A percentile compares a stretch with the other conserved stretches of the same genome.
These are phyloP conservation scores for Shiraia bambusicola DNA, from an alignment of 2,329 filamentous ascomycete species.

Conservation along the genomic window DNA sequence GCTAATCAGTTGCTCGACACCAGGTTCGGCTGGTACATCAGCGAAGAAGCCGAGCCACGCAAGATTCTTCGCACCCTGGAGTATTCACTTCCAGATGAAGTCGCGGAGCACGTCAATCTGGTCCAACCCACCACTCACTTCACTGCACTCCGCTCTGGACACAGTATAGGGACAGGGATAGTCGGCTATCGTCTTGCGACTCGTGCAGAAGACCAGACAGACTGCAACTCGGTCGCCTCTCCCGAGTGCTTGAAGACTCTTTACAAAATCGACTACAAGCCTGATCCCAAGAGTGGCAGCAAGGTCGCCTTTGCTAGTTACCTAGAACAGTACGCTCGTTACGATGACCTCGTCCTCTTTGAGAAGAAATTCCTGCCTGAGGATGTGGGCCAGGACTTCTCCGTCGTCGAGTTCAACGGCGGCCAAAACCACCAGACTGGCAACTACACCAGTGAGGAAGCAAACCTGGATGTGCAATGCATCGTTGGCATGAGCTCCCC, in stretches of 20 bases:
- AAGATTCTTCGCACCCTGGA: conserved; percentile 48
- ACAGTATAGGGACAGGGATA: conserved; percentile 22
- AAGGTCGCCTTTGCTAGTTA: conserved; percentile 55
- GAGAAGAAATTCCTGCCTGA: conserved; percentile 43
- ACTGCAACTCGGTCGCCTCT: conserved; percentile 40
- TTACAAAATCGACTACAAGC: conserved; percentile 54
- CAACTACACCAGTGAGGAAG: conserved; percentile 49
- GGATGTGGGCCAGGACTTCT: conserved; percentile 48
- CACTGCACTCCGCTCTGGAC: conserved; percentile 34
- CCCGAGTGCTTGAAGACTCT: conserved; percentile 52
- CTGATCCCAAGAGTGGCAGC: conserved; percentile 50
- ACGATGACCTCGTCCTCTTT: conserved; percentile 49
- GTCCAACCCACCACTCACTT: conserved; percentile 57
- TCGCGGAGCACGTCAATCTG: conserved; percentile 47
- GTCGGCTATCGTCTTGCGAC: conserved; percentile 17
- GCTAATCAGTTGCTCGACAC: conserved; percentile 51
- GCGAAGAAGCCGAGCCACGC: conserved; percentile 39
- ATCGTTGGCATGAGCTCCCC: conserved; percentile 57
- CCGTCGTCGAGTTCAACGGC: conserved; percentile 34
- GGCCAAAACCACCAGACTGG: conserved; percentile 28
- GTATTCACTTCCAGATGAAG: conserved; percentile 45
- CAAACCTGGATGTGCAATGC: conserved; percentile 65
- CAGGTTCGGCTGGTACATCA: conserved; percentile 49
- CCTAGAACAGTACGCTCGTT: conserved; percentile 54
- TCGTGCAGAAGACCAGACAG: conserved; percentile 15